Conservation (phyloP, 2,329 filamentous ascomycete species). For the Mariannaea sp. region DNA sequence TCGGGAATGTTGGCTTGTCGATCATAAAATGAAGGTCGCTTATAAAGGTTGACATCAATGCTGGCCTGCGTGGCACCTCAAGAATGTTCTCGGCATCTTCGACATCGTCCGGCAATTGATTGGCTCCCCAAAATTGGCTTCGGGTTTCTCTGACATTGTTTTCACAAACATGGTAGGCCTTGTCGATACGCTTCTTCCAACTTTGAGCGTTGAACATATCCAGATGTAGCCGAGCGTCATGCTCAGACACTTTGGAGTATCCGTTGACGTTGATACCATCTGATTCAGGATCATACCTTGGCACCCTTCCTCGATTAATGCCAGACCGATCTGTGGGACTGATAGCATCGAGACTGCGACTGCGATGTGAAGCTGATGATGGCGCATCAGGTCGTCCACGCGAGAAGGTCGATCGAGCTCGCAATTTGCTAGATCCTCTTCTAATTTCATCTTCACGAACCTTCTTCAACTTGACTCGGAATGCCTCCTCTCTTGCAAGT, state of each 20-base stretch:
- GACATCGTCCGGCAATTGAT: conserved; percentile 79
- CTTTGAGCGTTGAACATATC: conserved; percentile 83
- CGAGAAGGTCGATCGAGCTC: conserved; percentile 58
- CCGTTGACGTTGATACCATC: conserved; percentile 69
- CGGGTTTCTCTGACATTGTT: conserved; percentile 79
- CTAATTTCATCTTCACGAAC: conserved; percentile 72
- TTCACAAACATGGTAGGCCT: conserved; percentile 70
- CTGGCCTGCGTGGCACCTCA: conserved; percentile 81
- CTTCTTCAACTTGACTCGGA: conserved; percentile 83
- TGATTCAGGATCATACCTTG: conserved; percentile 80
- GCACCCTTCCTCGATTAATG: conserved; percentile 50
- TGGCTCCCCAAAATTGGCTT: conserved; percentile 78
- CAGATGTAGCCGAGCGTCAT: conserved; percentile 76
- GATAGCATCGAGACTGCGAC: conserved; percentile 59
- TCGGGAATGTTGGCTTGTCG: conserved; percentile 91
- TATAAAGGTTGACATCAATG: conserved; percentile 78
- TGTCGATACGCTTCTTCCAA: conserved; percentile 91
- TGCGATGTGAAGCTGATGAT: conserved; percentile 50
- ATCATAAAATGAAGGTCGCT: conserved; percentile 83
- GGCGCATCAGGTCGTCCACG: conserved; percentile 42
- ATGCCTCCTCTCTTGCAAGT: conserved; percentile 87
- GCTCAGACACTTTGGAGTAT: conserved; percentile 71
- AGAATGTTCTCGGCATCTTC: conserved; percentile 86
- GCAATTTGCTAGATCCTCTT: conserved; percentile 56
- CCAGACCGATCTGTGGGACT: conserved; percentile 39